These are phyloP conservation scores for Leptomonas seymouri DNA, from an alignment of 208 protist species.

Conservation along the genomic window DNA sequence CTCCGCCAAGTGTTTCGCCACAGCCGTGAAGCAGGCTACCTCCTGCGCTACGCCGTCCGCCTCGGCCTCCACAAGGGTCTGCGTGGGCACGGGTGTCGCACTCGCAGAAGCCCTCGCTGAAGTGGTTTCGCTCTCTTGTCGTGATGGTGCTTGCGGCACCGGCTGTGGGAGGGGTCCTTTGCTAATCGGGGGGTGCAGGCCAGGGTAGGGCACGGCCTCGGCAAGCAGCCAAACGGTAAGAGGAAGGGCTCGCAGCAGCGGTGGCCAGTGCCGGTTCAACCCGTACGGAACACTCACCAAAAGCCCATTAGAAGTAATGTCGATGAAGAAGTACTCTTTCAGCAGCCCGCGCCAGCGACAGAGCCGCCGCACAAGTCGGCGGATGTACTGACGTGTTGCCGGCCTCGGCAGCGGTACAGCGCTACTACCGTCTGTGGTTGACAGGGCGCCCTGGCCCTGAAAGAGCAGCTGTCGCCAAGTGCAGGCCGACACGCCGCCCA, in stretches of 20 bases:
- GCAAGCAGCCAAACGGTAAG: conserved; percentile 67
- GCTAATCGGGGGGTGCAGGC: background rate
- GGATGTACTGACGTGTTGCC: conserved; percentile 38
- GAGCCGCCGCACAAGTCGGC: conserved; percentile 55
- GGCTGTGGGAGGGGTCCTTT: background rate
- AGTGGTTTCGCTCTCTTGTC: background rate
- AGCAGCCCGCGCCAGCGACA: conserved; percentile 69
- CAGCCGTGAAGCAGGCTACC: conserved; percentile 64
- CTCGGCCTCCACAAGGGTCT: conserved; percentile 29
- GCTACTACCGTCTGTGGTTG: background rate
- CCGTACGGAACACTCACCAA: conserved; percentile 61
- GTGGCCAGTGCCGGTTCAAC: conserved; percentile 70
- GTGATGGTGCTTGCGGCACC: background rate
- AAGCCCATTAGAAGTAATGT: conserved; percentile 50
- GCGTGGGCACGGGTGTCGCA: background rate
- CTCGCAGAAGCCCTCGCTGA: background rate
- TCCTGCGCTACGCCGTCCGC: conserved; percentile 55
- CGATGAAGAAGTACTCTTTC: conserved; percentile 80
- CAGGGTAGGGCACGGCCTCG: conserved; percentile 72
- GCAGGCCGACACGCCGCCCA: conserved; percentile 9
- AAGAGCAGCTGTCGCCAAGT: conserved; percentile 31
- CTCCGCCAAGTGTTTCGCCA: conserved; percentile 71
- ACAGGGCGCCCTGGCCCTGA: background rate
- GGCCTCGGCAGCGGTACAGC: conserved; percentile 8
- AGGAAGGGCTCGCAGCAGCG: conserved; percentile 63